These are phyloP conservation scores for Nicotiana paniculata DNA, from an alignment of 257 asterid species.

Conservation along the genomic window DNA sequence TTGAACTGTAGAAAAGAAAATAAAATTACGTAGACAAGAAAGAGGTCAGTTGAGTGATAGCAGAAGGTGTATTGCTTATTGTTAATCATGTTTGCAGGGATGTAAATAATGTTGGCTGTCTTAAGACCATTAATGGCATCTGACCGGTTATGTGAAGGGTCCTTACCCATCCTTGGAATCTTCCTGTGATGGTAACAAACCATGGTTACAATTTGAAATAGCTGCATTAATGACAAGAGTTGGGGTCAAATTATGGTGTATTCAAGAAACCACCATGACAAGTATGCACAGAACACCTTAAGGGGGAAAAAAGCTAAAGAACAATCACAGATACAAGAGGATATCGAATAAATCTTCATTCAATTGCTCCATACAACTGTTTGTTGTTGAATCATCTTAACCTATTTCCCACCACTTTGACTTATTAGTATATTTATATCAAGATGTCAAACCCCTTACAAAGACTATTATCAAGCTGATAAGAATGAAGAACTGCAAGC, in stretches of 20 bases:
- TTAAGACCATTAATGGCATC: neutral
- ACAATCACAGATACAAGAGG: conserved; percentile 1
- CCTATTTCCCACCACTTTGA: neutral
- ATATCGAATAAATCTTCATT: neutral
- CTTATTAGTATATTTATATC: neutral
- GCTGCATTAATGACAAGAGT: conserved; percentile 10
- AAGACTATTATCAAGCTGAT: neutral
- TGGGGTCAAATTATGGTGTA: conserved; percentile 11
- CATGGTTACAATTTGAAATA: conserved; percentile 27
- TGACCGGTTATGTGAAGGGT: conserved; percentile 10
- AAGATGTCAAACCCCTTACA: neutral
- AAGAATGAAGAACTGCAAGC: neutral
- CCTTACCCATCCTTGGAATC: conserved; percentile 37
- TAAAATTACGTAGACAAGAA: neutral
- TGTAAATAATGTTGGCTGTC: neutral
- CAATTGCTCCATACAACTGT: neutral
- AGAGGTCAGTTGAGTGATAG: conserved; percentile 1
- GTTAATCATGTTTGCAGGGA: neutral
- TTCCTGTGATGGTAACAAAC: conserved; percentile 23
- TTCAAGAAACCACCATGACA: neutral
- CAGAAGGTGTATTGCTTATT: neutral
- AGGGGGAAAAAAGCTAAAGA: neutral
- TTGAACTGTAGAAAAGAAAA: conserved; percentile 37
- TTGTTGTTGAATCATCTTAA: neutral
- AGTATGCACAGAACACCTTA: neutral